A percentile compares a stretch with the other conserved stretches of the same genome.
Conservation (phyloP, 1,284 basidiomycete species). For the Pseudomicrostroma phylloplanum region DNA sequence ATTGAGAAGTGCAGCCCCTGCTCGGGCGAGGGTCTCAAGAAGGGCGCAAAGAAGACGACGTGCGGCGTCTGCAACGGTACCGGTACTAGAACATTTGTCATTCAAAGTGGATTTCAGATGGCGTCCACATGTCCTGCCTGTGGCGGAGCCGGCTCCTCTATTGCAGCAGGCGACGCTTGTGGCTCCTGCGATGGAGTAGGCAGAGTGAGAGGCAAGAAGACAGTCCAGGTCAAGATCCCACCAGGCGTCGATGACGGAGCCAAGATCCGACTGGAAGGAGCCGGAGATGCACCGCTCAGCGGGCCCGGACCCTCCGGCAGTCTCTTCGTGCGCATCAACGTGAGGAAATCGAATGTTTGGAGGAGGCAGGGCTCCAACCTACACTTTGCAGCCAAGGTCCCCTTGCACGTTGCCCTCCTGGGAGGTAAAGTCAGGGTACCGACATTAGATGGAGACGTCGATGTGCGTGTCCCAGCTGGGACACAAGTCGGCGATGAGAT, state of each 20-base stretch:
- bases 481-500: constrained; percentile 97
- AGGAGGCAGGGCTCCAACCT: constrained; percentile 85
- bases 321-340: constrained; percentile 78
- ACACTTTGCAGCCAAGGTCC: constrained; percentile 83
- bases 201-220: constrained; percentile 72
- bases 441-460: constrained; percentile 90
- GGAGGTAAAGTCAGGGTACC: constrained; percentile 88
- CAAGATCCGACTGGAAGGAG: constrained; percentile 74
- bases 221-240: constrained; percentile 71
- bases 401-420: constrained; percentile 82
- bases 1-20: constrained; percentile 80
- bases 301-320: constrained; percentile 67
- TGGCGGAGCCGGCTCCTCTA: constrained; percentile 71
- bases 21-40: constrained; percentile 76
- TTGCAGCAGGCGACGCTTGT: constrained; percentile 75
- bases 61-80: constrained; percentile 79
- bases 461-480: constrained; percentile 83
- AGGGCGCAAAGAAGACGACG: constrained; percentile 73
- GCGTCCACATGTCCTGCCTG: constrained; percentile 82
- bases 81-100: constrained; percentile 81
- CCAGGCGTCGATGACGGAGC: constrained; percentile 93
- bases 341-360: constrained; percentile 76
- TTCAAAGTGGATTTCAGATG: constrained; percentile 96
- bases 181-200: constrained; percentile 77
- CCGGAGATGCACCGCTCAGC: constrained; percentile 77